Evolutionary conservation across 345 rosid genomes (phyloP), one percentile per base, ranked within the genome.

Genomic region (Syzygium jambos): DNA sequence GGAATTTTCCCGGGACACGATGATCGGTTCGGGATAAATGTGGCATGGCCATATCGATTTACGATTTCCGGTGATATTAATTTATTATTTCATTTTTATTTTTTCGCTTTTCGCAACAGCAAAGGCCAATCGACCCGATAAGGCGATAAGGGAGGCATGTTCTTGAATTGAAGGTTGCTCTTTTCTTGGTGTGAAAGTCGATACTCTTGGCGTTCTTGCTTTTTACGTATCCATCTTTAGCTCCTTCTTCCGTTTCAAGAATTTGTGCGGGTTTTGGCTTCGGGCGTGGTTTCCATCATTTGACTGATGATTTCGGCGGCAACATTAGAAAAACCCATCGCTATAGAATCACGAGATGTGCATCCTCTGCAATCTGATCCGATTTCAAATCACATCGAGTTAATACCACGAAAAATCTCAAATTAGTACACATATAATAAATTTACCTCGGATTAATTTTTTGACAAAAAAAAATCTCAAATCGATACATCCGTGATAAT

Each of bases 1-100:
- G 9, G 2, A 11, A 17, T 17, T 68, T 68, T 68, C 5, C 9
- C 0, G 6, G 0, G 34, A 4, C 19, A 34, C 0, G 0, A 17
- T 5, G 34, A 34, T 17, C 17, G 7, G 3, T 34, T 17, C 17
- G 78, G 0, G 57, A 19, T 54, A 54, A 54, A 54, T 54, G 57
- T 7, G 23, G 7, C 7, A 54, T 19, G 23, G 0, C 6, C 19
- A 3, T 6, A 54, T 19, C 7, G 3, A 5, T 19, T 54, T 6
- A 22, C 0, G 23, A 54, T 19, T 19, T 19, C 7, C 3, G 3
- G 57, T 19, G 21, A 52, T 43, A 6, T 43, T 43, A 52, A 52
- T 27, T 68, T n/a, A n/a, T 30, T 8, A 0, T 68, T 16, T 21
- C 3, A 34, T 16, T 34, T 68, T 34, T n/a, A n/a, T 4, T 19